Conservation (phyloP, 441 rosid genomes). For the Aleurites moluccanus region DNA sequence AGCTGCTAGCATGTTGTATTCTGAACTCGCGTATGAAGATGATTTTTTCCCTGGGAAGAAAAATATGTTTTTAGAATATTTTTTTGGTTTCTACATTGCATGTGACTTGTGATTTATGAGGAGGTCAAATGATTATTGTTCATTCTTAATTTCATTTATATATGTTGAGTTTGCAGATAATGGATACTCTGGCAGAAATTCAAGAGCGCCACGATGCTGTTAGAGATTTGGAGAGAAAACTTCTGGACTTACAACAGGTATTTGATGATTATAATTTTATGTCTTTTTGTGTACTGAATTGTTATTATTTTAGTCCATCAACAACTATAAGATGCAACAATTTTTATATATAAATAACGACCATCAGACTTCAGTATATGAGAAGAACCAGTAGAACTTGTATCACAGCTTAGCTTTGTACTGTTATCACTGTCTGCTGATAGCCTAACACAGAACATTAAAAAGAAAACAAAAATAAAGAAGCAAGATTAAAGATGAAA, state of each 20-base stretch:
- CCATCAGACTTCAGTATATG: too few relatives aligned
- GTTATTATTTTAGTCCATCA: neutral
- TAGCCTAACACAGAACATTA: neutral
- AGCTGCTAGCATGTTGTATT: neutral
- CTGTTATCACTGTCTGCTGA: too few relatives aligned
- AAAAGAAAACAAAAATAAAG: neutral
- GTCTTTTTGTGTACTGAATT: neutral
- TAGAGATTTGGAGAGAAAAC: conserved; percentile 84
- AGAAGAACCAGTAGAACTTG: neutral
- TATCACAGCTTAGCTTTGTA: neutral
- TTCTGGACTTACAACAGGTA: conserved; percentile 95
- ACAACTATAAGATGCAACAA: neutral
- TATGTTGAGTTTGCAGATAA: conserved; percentile 52
- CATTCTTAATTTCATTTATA: neutral
- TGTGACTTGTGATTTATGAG: neutral
- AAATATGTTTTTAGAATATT: neutral
- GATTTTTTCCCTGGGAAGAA: neutral
- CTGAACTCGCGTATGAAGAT: neutral
- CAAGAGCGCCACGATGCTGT: conserved; percentile 99
- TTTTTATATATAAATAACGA: too few relatives aligned
- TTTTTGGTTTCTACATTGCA: neutral
- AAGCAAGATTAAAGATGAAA: neutral
- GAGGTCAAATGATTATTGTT: conserved; percentile 12
- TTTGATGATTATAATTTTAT: neutral
- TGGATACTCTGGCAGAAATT: conserved; percentile 97